Conservation (phyloP, 1,284 basidiomycete genomes). For the Pseudozyma pruni region DNA sequence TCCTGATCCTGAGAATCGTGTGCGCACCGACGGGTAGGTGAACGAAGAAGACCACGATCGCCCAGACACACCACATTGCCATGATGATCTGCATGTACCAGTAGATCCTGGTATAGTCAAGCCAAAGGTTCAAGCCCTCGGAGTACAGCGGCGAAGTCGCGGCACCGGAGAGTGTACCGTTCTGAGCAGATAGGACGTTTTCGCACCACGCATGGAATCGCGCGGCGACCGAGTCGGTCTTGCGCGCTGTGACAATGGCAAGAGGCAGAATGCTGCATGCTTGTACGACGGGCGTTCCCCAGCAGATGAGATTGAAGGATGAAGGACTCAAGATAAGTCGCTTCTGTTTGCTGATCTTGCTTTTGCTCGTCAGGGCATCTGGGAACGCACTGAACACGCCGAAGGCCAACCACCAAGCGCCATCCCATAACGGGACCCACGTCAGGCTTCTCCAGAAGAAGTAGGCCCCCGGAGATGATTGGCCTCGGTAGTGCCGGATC, state of each 20-base stretch:
- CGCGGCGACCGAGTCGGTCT: conserved; percentile 1
- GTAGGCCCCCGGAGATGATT: conserved; percentile 5
- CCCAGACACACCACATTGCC: conserved; percentile 22
- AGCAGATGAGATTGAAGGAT: conserved; percentile 28
- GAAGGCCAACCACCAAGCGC: conserved; percentile 27
- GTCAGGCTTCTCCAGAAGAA: conserved; percentile 14
- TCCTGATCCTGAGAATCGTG: conserved; percentile 16
- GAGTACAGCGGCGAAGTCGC: not conserved
- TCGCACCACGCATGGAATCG: conserved; percentile 12
- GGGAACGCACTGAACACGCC: conserved; percentile 34
- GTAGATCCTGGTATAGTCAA: conserved; percentile 16
- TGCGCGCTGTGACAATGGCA: conserved; percentile 1
- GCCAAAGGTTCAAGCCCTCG: conserved; percentile 13
- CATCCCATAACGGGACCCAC: conserved; percentile 27
- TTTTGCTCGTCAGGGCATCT: conserved; percentile 29
- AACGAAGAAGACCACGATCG: conserved; percentile 5
- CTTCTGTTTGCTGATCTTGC: conserved; percentile 8
- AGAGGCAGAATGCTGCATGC: conserved; percentile 8
- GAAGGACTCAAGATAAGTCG: conserved; percentile 28
- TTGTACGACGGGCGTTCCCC: conserved; percentile 13
- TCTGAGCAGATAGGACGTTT: not conserved
- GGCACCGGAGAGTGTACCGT: not conserved
- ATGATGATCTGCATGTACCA: conserved; percentile 21
- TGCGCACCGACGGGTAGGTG: conserved; percentile 27
- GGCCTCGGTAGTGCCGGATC: conserved; percentile 13